Base-by-base conservation (phyloP, 768 basidiomycete species). In the Suillus placidus region DNA sequence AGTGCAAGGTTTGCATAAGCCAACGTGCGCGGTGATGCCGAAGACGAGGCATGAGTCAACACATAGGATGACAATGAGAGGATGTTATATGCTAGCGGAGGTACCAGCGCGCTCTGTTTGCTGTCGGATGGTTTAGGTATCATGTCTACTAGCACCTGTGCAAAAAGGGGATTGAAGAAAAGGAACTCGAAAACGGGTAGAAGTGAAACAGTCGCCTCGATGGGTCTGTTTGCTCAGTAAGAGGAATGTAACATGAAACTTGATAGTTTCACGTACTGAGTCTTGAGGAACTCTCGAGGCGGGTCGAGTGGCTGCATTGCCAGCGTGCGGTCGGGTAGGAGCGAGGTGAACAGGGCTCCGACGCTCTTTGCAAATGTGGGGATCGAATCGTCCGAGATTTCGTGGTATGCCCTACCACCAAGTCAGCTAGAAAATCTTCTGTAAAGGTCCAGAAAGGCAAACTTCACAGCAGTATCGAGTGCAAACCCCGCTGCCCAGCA, bases 141-240 rank as follows among this genome's bases (percentile, higher is more conserved):
- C 49, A 76, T 73, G 18, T 83, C 80, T 56, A 83, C 64, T 7
- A 90, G 72, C 12, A 87, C 75, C n/a, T 79, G 72, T 0, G 79
- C 69, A 70, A 91, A 90, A 6, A 76, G 66, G 2, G 76, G 72
- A 61, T 88, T 91, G 30, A 80, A 74, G 62, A 79, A 79, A 2
- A 88, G 70, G 62, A 89, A 86, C 74, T 92, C 90, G 64, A 86
- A 87, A 9, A 90, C 64, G 3, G 89, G 83, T 16, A 91, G 79
- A 40, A 91, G 74, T 8, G 85, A 77, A 6, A 88, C 83, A 51
- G 83, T 81, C 12, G 86, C 84, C 76, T 88, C 85, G 61, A 87
- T 84, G 1, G 90, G 90, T 68, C 89, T 91, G 63, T n/a, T 40
- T 45, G 18, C n/a, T 62, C 64, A n/a, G 43, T 54, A 54, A 30